phyloP scores from a whole-genome alignment of 2,329 filamentous ascomycete genomes.

The Chalaropsis thielavioides region DNA sequence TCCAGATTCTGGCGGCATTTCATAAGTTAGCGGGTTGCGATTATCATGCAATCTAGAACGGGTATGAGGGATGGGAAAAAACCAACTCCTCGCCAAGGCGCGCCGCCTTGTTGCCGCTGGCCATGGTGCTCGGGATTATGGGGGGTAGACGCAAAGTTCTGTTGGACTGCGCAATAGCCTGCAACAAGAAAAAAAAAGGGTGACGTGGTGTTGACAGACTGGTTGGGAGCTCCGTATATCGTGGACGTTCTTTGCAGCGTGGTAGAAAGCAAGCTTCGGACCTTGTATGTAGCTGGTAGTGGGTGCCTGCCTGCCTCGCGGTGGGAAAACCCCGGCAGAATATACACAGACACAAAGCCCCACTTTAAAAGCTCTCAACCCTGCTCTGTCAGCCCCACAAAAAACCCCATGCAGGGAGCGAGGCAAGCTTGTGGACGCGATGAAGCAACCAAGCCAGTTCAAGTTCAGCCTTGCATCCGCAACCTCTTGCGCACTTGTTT shows the following conservation, averaged over 20 bases:
- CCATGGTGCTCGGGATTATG: slow-evolving; percentile 29
- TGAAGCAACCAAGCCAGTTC: slow-evolving; percentile 2
- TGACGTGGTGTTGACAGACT: background rate
- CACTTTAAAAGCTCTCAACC: background rate
- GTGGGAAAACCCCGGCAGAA: slow-evolving; percentile 9
- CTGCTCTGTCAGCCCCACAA: slow-evolving; percentile 10
- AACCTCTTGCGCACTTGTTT: background rate
- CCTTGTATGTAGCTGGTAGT: background rate
- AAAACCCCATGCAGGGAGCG: slow-evolving; percentile 8
- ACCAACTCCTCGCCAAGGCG: slow-evolving; percentile 49
- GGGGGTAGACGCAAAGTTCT: background rate
- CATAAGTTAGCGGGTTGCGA: slow-evolving; percentile 14
- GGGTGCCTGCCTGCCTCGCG: slow-evolving; percentile 1
- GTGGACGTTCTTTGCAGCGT: background rate
- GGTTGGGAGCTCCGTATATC: background rate
- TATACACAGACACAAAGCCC: background rate
- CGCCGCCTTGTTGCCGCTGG: slow-evolving; percentile 46
- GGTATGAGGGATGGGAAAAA: slow-evolving; percentile 3
- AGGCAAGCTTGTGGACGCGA: slow-evolving; percentile 6
- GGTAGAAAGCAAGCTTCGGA: background rate
- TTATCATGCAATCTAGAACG: slow-evolving; percentile 1
- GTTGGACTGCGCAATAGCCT: background rate
- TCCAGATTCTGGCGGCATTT: slow-evolving; percentile 58
- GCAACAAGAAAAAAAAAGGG: background rate
- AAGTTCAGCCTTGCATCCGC: slow-evolving; percentile 15